Evolutionary conservation across 2,329 filamentous ascomycete genomes (phyloP).

Genomic region (Sarocladium brachiariae): DNA sequence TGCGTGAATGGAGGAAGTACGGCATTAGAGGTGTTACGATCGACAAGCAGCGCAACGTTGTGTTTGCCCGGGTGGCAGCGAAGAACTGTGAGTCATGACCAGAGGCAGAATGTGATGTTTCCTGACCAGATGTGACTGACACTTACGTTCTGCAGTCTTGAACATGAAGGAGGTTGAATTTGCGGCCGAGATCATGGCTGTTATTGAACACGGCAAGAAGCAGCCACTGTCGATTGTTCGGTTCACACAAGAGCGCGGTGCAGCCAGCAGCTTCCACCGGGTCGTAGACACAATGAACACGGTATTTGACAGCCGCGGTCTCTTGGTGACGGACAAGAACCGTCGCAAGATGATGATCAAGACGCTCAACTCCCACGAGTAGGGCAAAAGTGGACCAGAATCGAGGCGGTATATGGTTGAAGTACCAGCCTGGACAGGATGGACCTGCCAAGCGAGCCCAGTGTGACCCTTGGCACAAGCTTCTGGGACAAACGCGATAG

Average conservation of each 20-base stretch:
- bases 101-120: neutral
- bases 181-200: conserved; percentile 78
- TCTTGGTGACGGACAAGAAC: conserved; percentile 61
- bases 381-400: neutral
- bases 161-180: conserved; percentile 84
- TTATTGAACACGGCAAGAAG: conserved; percentile 76
- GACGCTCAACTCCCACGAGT: conserved; percentile 43
- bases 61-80: conserved; percentile 70
- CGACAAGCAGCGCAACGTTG: conserved; percentile 70
- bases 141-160: conserved; percentile 52
- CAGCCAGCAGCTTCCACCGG: conserved; percentile 79
- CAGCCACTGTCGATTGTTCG: conserved; percentile 73
- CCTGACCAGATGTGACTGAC: conserved; percentile 16
- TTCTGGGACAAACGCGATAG: neutral
- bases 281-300: conserved; percentile 71
- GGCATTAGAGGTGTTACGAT: conserved; percentile 75
- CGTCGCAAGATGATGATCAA: conserved; percentile 69
- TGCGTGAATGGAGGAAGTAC: conserved; percentile 74
- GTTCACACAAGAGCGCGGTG: conserved; percentile 86
- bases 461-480: neutral
- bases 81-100: conserved; percentile 63
- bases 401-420: neutral
- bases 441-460: neutral
- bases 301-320: conserved; percentile 56
- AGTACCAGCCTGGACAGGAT: neutral